A percentile compares a stretch with the other conserved stretches of the same genome.
Evolutionary conservation across 2,329 filamentous ascomycete genomes (phyloP).

Genomic region (Arthrobotrys megalospora): DNA sequence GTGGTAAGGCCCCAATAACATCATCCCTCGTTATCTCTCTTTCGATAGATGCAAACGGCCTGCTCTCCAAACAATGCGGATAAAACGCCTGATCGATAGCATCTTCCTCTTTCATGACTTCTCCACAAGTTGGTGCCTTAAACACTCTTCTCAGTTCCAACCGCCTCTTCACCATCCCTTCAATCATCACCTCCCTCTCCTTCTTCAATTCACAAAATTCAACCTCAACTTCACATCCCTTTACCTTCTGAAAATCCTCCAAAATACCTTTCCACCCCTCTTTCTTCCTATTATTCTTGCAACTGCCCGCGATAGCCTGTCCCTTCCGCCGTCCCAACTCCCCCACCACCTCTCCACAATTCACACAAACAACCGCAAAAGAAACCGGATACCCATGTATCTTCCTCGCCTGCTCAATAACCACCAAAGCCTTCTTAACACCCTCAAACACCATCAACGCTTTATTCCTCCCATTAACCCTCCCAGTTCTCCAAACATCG

Average conservation of each 20-base stretch:
- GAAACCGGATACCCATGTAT: slow-evolving; percentile 19
- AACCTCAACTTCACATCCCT: neutral
- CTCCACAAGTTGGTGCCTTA: neutral
- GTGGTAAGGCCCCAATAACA: neutral
- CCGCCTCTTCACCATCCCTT: neutral
- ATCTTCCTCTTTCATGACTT: too few relatives aligned
- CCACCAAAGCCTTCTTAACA: neutral
- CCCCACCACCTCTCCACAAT: neutral
- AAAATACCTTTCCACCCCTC: slow-evolving; percentile 8
- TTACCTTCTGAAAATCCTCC: neutral
- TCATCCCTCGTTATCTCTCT: neutral
- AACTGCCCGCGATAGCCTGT: neutral
- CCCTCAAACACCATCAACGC: neutral
- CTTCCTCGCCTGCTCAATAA: neutral
- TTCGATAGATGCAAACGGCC: neutral
- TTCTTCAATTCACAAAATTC: neutral
- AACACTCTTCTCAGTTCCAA: neutral
- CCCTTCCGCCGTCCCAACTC: neutral
- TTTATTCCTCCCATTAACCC: neutral
- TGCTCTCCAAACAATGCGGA: slow-evolving; percentile 4
- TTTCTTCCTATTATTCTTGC: neutral
- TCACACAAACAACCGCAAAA: neutral
- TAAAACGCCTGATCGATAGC: neutral
- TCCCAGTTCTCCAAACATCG: neutral
- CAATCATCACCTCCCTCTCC: neutral